Conservation (phyloP, 1,139 yeast genomes). For the Yamadazyma jaroonii region DNA sequence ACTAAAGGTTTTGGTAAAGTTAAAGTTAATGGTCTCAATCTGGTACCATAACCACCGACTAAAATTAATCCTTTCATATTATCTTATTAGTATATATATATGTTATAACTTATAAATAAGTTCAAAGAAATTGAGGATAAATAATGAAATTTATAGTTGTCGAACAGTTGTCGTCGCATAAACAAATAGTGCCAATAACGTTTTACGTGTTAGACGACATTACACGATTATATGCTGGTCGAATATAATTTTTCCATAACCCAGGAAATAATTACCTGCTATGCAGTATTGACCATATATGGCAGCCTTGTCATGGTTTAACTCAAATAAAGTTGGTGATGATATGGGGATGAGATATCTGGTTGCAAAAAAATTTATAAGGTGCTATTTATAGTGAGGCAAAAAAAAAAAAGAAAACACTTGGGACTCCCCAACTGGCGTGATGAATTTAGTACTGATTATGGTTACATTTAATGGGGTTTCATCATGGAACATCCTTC, state of each 20-base stretch:
- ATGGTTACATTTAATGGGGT: background rate
- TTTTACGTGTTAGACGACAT: background rate
- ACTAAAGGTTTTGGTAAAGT: slow-evolving; percentile 98
- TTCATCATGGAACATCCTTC: background rate
- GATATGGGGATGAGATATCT: too few relatives aligned
- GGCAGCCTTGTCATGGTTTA: too few relatives aligned
- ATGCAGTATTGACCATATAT: slow-evolving; percentile 1
- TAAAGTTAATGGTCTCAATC: slow-evolving; percentile 97
- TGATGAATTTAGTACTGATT: too few relatives aligned
- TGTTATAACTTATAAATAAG: slow-evolving; percentile 2
- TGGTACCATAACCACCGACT: slow-evolving; percentile 99
- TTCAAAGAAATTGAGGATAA: slow-evolving; percentile 5
- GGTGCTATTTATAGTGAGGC: too few relatives aligned
- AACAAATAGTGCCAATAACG: slow-evolving; percentile 1
- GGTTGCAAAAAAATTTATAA: too few relatives aligned
- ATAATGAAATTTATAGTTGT: slow-evolving; percentile 6
- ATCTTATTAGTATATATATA: background rate
- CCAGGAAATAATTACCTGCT: background rate
- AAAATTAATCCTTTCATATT: slow-evolving; percentile 95
- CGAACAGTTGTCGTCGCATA: slow-evolving; percentile 4
- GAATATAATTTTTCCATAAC: background rate
- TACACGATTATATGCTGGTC: too few relatives aligned
- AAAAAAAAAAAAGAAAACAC: too few relatives aligned
- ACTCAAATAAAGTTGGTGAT: too few relatives aligned
- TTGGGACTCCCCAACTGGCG: too few relatives aligned